Evolutionary conservation across 1,139 yeast genomes (phyloP).

Genomic region (Taiozyma sp.): DNA sequence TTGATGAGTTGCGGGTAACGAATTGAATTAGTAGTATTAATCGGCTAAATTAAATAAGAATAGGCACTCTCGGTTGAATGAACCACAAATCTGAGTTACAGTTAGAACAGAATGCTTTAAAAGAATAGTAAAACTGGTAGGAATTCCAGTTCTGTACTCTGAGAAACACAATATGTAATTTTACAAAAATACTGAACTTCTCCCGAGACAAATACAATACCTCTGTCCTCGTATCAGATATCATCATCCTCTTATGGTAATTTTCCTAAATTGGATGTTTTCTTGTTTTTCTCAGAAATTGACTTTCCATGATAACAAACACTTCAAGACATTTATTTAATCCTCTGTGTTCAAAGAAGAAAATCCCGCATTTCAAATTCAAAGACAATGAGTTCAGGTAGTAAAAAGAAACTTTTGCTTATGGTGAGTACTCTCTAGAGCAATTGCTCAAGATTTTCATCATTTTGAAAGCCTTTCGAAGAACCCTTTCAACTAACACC

Average conservation of each 20-base stretch:
- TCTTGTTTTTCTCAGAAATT: neutral
- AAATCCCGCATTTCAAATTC: neutral
- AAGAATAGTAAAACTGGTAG: too few species aligned
- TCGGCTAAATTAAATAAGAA: neutral
- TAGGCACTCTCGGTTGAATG: too few species aligned
- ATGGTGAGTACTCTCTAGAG: conserved; percentile 33
- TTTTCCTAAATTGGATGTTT: neutral
- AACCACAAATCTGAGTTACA: too few species aligned
- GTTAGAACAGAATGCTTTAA: too few species aligned
- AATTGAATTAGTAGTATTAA: too few species aligned
- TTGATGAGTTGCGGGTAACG: neutral
- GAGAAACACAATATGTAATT: too few species aligned
- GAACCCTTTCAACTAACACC: conserved; percentile 3
- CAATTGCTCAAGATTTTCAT: neutral
- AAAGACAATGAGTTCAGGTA: conserved; percentile 18
- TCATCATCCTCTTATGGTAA: neutral
- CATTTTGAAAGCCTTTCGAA: too few species aligned
- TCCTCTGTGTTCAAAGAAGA: too few species aligned
- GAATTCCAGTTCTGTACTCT: too few species aligned
- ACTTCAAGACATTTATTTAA: neutral
- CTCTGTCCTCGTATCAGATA: too few species aligned
- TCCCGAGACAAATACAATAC: too few species aligned
- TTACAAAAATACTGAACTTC: too few species aligned
- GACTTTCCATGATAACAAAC: neutral
- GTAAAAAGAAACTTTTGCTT: conserved; percentile 44